These are phyloP conservation scores for Colletotrichum cordylinicola DNA, from an alignment of 2,329 filamentous ascomycete species.

Conservation along the genomic window DNA sequence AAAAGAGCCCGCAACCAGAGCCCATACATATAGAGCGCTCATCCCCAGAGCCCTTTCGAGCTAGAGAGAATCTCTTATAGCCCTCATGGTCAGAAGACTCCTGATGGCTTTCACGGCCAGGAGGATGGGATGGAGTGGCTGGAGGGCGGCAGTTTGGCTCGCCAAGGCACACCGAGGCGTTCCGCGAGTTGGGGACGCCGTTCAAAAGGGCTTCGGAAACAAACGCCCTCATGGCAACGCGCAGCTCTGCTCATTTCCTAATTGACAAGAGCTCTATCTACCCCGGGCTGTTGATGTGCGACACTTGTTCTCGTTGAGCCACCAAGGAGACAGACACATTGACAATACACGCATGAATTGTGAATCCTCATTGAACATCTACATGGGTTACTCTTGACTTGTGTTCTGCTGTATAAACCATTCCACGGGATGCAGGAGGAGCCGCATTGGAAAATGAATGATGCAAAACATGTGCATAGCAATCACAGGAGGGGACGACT, in stretches of 20 bases:
- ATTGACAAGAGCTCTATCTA: neutral
- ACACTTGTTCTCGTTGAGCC: neutral
- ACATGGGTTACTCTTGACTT: too few relatives aligned
- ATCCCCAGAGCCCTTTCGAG: too few relatives aligned
- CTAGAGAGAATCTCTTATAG: too few relatives aligned
- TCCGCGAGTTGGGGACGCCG: too few relatives aligned
- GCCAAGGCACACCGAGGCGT: too few relatives aligned
- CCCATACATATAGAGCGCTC: too few relatives aligned
- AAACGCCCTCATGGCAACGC: neutral
- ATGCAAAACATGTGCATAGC: neutral
- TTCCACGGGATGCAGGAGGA: neutral
- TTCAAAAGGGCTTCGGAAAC: neutral
- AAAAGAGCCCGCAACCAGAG: too few relatives aligned
- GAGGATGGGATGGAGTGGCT: neutral
- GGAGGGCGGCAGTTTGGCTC: too few relatives aligned
- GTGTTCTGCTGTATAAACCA: too few relatives aligned
- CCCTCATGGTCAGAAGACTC: too few relatives aligned
- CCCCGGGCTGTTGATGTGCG: neutral
- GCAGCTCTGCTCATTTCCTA: neutral
- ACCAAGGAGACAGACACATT: neutral
- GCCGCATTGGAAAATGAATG: neutral
- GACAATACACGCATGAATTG: neutral
- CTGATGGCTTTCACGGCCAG: neutral
- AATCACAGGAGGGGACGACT: neutral
- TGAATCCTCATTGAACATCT: too few relatives aligned